Conservation (phyloP, 768 basidiomycete species). For the Mrakia hoshinonis region DNA sequence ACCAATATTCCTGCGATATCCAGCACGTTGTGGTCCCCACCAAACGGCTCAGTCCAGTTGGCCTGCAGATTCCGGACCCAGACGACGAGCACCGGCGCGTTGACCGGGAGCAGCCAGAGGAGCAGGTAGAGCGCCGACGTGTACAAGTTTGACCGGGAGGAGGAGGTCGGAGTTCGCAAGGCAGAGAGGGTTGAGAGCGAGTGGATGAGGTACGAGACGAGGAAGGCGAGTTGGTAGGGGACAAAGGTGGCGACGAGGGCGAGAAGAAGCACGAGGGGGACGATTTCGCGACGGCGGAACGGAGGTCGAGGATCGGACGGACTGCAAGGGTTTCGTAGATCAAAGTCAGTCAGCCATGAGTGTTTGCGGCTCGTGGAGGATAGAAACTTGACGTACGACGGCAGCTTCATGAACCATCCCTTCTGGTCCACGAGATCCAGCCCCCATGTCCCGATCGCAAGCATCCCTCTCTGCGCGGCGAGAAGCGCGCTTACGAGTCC, state of each 20-base stretch:
- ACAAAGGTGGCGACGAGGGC: constrained; percentile 62
- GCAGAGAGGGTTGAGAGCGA: constrained; percentile 52
- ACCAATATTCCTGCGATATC: constrained; percentile 28
- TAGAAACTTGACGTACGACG: not conserved
- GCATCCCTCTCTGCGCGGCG: not conserved
- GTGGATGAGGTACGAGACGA: constrained; percentile 74
- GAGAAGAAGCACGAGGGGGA: constrained; percentile 57
- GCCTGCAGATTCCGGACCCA: constrained; percentile 70
- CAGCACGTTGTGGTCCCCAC: constrained; percentile 56
- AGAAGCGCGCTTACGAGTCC: constrained; percentile 2
- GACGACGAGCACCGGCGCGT: constrained; percentile 67
- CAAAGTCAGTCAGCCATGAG: not conserved
- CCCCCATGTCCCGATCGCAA: not conserved
- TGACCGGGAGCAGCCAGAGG: constrained; percentile 70
- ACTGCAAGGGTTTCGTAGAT: not conserved
- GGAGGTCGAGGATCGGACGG: not conserved
- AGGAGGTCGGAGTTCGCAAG: not conserved
- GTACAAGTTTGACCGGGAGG: constrained; percentile 6
- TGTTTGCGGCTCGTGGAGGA: not conserved
- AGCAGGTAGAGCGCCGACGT: constrained; percentile 46
- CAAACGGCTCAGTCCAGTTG: constrained; percentile 64
- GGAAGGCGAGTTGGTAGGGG: constrained; percentile 88
- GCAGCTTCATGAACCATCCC: not conserved
- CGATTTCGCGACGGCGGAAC: constrained; percentile 32
- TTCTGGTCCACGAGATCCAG: not conserved